Evolutionary conservation across 306 rosid species (phyloP).

Genomic region (Rosa persica): DNA sequence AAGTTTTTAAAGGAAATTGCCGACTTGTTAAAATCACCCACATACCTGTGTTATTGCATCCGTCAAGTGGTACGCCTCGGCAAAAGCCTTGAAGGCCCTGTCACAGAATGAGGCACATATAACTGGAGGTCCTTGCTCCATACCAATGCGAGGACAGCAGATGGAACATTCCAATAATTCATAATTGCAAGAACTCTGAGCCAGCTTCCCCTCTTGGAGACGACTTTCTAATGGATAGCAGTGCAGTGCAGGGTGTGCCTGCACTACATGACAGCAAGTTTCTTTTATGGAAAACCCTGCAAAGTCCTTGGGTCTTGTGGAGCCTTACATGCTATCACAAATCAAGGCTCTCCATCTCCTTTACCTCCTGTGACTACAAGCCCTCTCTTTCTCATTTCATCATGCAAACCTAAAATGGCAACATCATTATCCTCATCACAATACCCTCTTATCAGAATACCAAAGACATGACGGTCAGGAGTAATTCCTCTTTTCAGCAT

Average conservation of each 20-base stretch:
- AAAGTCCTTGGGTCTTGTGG: neutral
- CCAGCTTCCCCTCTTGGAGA: no score
- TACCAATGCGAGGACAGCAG: neutral
- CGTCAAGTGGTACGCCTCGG: no score
- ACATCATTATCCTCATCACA: conserved; percentile 26
- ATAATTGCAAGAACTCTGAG: neutral
- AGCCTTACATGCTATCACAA: conserved; percentile 8
- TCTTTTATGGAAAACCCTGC: neutral
- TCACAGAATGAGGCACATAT: neutral
- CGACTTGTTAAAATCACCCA: no score
- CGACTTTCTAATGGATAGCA: no score
- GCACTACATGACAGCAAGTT: neutral
- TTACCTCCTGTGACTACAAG: conserved; percentile 14
- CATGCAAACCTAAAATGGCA: conserved; percentile 28
- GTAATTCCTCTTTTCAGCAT: conserved; percentile 35
- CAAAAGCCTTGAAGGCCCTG: neutral
- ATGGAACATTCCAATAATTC: neutral
- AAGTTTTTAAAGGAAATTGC: no score
- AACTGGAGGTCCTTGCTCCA: neutral
- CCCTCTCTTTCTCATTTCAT: conserved; percentile 38
- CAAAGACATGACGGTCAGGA: conserved; percentile 32
- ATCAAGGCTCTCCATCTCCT: neutral
- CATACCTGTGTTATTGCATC: neutral
- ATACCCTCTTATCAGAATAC: conserved; percentile 40
- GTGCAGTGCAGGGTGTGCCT: neutral